Base-by-base conservation (phyloP, 2,329 filamentous ascomycete genomes). In the Xylaria sp. region DNA sequence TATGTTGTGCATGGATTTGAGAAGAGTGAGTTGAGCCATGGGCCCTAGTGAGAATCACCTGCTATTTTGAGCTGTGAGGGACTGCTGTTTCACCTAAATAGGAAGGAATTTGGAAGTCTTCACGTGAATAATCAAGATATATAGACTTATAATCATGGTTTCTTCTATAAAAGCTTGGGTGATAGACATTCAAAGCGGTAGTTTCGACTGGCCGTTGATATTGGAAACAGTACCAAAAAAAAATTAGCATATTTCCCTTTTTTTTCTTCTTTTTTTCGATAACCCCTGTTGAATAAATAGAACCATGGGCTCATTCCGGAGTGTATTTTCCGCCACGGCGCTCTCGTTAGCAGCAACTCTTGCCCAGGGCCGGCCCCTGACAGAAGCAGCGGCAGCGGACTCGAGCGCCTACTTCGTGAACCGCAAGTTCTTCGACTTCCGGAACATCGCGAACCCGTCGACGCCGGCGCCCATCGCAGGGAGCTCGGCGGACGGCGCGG, bases 381-480 rank as follows among this genome's bases (percentile, higher is more conserved):
- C n/a, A 5, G 28, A 36, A 9, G 63, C 32, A 13, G 25, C 13
- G 6, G 25, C 32, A 9, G 59, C 41, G 2, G 28, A 63, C 60
- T 68, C 71, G 30, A 50, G 78, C 36, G 70, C 70, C 23, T 84
- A 80, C 78, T 86, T 83, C 75, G 72, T 77, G 20, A 75, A 79
- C 46, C 84, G 84, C 73, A 72, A 76, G 56, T 86, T 87, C 77
- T 84, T 82, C 70, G 85, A 87, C 75, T 87, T 86, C 72, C 80
- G 84, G 39, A 58, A 65, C 65, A 71, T 78, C 74, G 64, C 79
- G 82, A 43, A 65, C 76, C 18, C 81, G 1, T 69, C 70, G 18
- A 74, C 75, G 4, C 75, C 80, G 2, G 68, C 68, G 18, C 65
- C 75, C 13, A 74, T 80, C 65, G 13, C 13, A 1, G 58, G 67